These are phyloP conservation scores for Platanthera guangdongensis DNA, from an alignment of 106 monocot species.

Conservation along the genomic window DNA sequence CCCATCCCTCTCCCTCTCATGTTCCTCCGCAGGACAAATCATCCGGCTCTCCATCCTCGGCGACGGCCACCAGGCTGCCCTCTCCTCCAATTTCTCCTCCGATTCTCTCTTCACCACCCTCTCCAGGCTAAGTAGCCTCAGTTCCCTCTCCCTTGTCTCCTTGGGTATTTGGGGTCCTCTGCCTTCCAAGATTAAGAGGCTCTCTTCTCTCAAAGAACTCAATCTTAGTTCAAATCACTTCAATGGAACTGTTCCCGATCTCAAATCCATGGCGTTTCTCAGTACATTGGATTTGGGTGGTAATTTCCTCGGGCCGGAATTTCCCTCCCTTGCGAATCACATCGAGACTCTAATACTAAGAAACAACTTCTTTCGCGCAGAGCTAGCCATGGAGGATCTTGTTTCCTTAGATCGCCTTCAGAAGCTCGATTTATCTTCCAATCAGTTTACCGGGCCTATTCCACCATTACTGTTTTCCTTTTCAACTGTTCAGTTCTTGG, in stretches of 20 bases:
- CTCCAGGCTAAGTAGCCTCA: conserved; percentile 39
- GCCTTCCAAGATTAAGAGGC: conserved; percentile 30
- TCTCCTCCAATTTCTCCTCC: conserved; percentile 53
- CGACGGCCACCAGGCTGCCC: conserved; percentile 11
- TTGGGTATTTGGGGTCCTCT: conserved; percentile 80
- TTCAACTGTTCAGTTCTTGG: conserved; percentile 34
- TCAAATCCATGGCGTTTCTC: conserved; percentile 25
- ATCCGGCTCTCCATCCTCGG: conserved; percentile 45
- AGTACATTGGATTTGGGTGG: conserved; percentile 37
- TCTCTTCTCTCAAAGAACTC: conserved; percentile 35
- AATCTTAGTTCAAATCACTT: conserved; percentile 70
- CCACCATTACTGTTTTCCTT: conserved; percentile 58
- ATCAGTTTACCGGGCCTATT: conserved; percentile 39
- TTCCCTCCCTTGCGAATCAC: conserved; percentile 25
- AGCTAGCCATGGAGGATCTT: conserved; percentile 16
- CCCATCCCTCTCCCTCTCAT: conserved; percentile 41
- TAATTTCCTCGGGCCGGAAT: conserved; percentile 43
- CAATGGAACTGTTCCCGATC: conserved; percentile 43
- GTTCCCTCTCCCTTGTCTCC: conserved; percentile 52
- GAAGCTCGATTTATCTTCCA: conserved; percentile 49
- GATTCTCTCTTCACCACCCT: conserved; percentile 73
- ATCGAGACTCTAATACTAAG: conserved; percentile 24
- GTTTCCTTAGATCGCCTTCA: conserved; percentile 26
- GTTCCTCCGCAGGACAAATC: conserved; percentile 31
- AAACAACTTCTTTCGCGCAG: conserved; percentile 31